These are phyloP conservation scores for Sclerotinia minor DNA, from an alignment of 2,329 filamentous ascomycete genomes.

Conservation along the genomic window DNA sequence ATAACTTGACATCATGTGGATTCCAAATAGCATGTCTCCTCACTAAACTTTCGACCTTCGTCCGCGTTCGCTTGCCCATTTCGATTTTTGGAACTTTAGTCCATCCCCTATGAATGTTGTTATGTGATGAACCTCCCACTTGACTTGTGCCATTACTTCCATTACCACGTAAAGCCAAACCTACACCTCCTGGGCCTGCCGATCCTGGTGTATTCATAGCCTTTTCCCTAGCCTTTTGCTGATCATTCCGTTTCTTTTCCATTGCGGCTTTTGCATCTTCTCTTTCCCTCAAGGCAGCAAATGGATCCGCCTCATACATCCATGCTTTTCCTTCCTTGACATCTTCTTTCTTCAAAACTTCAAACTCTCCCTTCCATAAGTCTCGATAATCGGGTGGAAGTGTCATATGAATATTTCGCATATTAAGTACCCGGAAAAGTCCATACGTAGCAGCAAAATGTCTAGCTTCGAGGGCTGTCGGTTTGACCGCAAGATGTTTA, in stretches of 20 bases:
- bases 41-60: constrained; percentile 77
- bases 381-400: constrained; percentile 86
- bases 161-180: constrained; percentile 53
- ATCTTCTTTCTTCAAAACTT: constrained; percentile 77
- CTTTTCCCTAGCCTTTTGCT: constrained; percentile 66
- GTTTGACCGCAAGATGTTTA: constrained; percentile 71
- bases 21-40: constrained; percentile 85
- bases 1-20: constrained; percentile 68
- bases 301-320: constrained; percentile 96
- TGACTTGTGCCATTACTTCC: constrained; percentile 37
- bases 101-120: constrained; percentile 67
- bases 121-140: constrained; percentile 40
- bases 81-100: constrained; percentile 84
- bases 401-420: constrained; percentile 94
- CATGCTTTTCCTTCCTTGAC: constrained; percentile 76
- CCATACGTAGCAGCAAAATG: constrained; percentile 93
- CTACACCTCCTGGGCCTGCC: constrained; percentile 48
- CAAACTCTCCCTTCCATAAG: constrained; percentile 87
- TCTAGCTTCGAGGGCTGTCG: constrained; percentile 83
- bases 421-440: constrained; percentile 87
- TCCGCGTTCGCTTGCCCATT: constrained; percentile 79
- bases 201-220: constrained; percentile 60
- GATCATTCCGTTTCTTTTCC: constrained; percentile 77
- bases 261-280: constrained; percentile 74
- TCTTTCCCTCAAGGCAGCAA: constrained; percentile 74